phyloP scores from a whole-genome alignment of 2,329 filamentous ascomycete genomes.

The Trichophyton benhamiae region DNA sequence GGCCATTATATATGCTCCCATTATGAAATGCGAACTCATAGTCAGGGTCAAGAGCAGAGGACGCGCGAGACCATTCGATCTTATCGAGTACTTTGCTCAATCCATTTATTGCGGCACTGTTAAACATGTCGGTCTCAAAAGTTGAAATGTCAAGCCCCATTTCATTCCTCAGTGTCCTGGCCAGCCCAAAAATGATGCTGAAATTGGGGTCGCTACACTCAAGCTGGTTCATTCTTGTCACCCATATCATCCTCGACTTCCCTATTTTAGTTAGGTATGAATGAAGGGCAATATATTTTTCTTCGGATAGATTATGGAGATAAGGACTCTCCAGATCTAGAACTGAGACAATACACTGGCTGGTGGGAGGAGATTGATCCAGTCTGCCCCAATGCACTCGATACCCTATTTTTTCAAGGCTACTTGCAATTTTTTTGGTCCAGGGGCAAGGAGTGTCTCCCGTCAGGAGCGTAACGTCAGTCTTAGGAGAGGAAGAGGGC shows the following conservation, averaged over 20 bases:
- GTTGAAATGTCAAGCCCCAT: slow-evolving; percentile 6
- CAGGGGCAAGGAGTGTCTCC: not conserved
- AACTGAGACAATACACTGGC: not conserved
- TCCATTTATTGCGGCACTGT: not conserved
- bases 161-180: slow-evolving; percentile 7
- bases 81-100: not conserved
- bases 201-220: slow-evolving; percentile 6
- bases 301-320: slow-evolving; percentile 22
- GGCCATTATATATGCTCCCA: not conserved
- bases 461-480: not conserved
- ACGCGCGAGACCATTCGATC: not conserved
- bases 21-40: not conserved
- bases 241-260: slow-evolving; percentile 9
- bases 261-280: not conserved
- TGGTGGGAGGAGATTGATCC: not conserved
- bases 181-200: slow-evolving; percentile 2
- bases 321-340: slow-evolving; percentile 24
- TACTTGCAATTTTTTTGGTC: not conserved
- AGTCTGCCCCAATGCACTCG: not conserved
- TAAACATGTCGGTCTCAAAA: slow-evolving; percentile 3
- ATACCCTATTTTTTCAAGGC: not conserved
- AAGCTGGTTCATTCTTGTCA: slow-evolving; percentile 2
- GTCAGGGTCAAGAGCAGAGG: not conserved
- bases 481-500: too few species aligned
- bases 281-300: not conserved